phyloP scores from a whole-genome alignment of 306 rosid species.

The Abrus precatorius region DNA sequence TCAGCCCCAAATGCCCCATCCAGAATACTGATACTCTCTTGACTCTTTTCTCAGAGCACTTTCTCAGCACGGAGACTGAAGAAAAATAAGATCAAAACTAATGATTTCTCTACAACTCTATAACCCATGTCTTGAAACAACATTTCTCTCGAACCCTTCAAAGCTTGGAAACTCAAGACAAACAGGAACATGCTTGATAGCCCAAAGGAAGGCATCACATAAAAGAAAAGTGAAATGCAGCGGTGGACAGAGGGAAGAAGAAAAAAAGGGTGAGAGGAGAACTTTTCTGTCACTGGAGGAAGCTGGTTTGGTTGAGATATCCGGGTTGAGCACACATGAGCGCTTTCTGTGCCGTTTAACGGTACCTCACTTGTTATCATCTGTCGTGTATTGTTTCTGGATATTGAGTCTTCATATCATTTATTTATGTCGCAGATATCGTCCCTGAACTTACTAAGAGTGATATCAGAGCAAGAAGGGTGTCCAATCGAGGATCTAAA shows the following conservation, averaged over 20 bases:
- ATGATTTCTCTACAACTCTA: slow-evolving; percentile 62
- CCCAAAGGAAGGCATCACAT: slow-evolving; percentile 15
- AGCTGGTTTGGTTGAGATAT: slow-evolving; percentile 91
- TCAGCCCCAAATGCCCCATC: slow-evolving; percentile 31
- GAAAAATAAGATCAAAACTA: neutral
- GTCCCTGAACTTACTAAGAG: slow-evolving; percentile 77
- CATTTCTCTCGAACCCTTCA: slow-evolving; percentile 41
- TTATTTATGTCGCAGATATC: slow-evolving; percentile 65
- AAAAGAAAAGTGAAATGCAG: slow-evolving; percentile 52
- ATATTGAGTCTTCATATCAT: neutral
- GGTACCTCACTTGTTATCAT: slow-evolving; percentile 47
- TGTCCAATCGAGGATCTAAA: slow-evolving; percentile 84
- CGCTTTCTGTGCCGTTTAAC: slow-evolving; percentile 93
- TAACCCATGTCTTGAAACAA: slow-evolving; percentile 48
- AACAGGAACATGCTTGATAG: slow-evolving; percentile 12
- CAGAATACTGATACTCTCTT: neutral
- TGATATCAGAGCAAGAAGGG: slow-evolving; percentile 93
- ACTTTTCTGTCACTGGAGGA: slow-evolving; percentile 81
- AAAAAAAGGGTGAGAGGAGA: slow-evolving; percentile 52
- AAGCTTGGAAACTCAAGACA: slow-evolving; percentile 39
- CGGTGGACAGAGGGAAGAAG: slow-evolving; percentile 50
- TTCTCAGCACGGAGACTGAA: neutral
- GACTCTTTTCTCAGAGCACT: no score
- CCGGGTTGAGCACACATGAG: slow-evolving; percentile 84
- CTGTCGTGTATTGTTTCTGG: neutral